A percentile compares a stretch with the other conserved stretches of the same genome.
Conservation (phyloP, 768 basidiomycete genomes). For the Leccinum imitatum region DNA sequence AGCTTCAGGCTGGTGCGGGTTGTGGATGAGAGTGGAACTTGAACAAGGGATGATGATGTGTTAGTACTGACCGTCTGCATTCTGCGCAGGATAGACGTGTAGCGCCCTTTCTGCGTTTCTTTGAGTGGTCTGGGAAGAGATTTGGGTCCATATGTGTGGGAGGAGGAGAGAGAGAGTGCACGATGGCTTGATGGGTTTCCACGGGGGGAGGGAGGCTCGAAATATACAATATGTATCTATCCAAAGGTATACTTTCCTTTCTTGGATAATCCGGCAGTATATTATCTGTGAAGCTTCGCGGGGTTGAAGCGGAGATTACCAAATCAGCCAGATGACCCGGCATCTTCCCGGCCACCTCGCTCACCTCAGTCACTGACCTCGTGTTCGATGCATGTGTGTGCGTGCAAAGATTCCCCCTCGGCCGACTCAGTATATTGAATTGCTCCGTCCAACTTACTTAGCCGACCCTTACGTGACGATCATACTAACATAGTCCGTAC, state of each 20-base stretch:
- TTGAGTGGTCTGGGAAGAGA: slow-evolving; percentile 37
- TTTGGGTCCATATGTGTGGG: slow-evolving; percentile 22
- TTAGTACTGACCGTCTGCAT: slow-evolving; percentile 59
- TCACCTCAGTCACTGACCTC: slow-evolving; percentile 13
- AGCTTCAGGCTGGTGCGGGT: slow-evolving; percentile 27
- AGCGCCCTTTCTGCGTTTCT: slow-evolving; percentile 69
- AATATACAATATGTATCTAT: slow-evolving; percentile 18
- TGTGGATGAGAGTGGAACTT: neutral
- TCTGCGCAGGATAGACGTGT: slow-evolving; percentile 79
- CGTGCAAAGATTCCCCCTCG: slow-evolving; percentile 12
- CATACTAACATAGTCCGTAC: neutral
- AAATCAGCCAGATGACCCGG: slow-evolving; percentile 7
- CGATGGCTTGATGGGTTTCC: slow-evolving; percentile 20
- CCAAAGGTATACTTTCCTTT: slow-evolving; percentile 18
- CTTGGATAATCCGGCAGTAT: slow-evolving; percentile 19
- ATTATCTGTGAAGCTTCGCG: slow-evolving; percentile 22
- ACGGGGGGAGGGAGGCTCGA: slow-evolving; percentile 10
- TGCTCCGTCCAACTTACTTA: neutral
- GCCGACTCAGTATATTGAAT: neutral
- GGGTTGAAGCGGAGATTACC: slow-evolving; percentile 19
- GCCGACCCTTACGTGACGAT: slow-evolving; percentile 1
- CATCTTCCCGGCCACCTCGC: slow-evolving; percentile 1
- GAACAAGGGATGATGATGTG: neutral
- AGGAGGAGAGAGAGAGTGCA: slow-evolving; percentile 13
- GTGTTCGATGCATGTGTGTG: slow-evolving; percentile 10